Base-by-base conservation (phyloP, 208 protist genomes). In the Trypanosoma boissoni region DNA sequence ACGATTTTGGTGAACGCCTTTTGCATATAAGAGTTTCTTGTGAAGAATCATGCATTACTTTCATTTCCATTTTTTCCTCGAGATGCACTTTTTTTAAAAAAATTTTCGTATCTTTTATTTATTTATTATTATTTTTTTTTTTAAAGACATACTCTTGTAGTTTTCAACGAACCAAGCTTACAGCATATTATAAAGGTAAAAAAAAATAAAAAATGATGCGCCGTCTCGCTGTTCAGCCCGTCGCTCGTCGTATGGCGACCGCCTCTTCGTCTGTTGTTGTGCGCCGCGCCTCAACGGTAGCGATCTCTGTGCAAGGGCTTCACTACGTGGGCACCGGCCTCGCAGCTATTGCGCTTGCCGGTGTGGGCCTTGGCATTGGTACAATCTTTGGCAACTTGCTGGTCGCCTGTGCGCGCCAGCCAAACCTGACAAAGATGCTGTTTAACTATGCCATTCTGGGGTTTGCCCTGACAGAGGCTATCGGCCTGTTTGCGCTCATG, bases 361-460 rank as follows among this genome's bases (percentile, higher is more conserved):
- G 69, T 32, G 69, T 76, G 12, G 69, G 69, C 18, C 41, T 76
- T 32, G 69, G 69, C 43, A 72, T 76, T 54, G 70, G 64, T 3
- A 76, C 44, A 42, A 83, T 87, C 75, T 91, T 91, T 63, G 79
- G 80, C 56, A 68, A 54, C 64, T 69, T 88, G 27, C 62, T 91
- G 7, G 58, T 91, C 32, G 80, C 73, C 68, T 85, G 78, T 72
- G 79, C 83, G 27, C 80, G 80, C 29, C 79, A 91, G 68, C 84
- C 84, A 23, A 86, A 85, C 72, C 60, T 86, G 49, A 80, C 72
- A 45, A 84, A 84, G 73, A 83, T 83, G 80, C 68, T 92, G 27
- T 88, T 91, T 70, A 88, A 88, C 72, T 91, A 91, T 65, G 77
- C 80, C 62, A 87, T 91, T 81, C 78, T 86, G 7, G 80, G 80